phyloP scores from a whole-genome alignment of 495 filamentous ascomycete genomes.

The Penicillium atrosanguineum region DNA sequence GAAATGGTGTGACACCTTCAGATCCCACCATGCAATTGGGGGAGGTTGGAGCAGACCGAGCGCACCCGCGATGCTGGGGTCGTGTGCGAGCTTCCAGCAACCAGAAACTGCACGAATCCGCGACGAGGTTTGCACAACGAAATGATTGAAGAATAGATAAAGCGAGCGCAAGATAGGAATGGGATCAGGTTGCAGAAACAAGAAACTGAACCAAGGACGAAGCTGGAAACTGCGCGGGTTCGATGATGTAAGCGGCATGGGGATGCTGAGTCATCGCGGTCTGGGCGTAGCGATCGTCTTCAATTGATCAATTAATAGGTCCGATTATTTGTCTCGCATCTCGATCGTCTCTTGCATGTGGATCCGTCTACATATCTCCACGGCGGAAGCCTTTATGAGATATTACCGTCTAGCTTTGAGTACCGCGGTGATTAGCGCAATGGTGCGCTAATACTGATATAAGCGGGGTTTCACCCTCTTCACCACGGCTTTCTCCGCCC shows the following conservation, averaged over 20 bases:
- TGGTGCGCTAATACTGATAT: no score
- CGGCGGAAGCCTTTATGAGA: no score
- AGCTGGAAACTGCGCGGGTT: not conserved
- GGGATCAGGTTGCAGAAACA: not conserved
- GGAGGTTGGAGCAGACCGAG: conserved; percentile 8
- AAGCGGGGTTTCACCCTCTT: no score
- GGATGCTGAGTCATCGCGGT: not conserved
- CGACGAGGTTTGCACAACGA: not conserved
- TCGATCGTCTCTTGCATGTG: no score
- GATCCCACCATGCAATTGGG: conserved; percentile 12
- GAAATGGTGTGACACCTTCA: not conserved
- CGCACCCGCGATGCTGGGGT: conserved; percentile 10
- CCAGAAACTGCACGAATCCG: not conserved
- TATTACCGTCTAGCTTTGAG: no score
- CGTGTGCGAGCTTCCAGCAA: conserved; percentile 4
- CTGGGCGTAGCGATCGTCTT: not conserved
- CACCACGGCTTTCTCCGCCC: no score
- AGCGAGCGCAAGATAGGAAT: not conserved
- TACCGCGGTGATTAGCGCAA: no score
- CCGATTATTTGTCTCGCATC: no score
- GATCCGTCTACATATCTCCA: no score
- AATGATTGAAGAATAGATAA: not conserved
- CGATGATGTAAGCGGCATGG: not conserved
- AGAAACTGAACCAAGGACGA: not conserved
- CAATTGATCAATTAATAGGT: no score